These are phyloP conservation scores for Leccinum subrobustum DNA, from an alignment of 1,284 basidiomycete species.

Conservation along the genomic window DNA sequence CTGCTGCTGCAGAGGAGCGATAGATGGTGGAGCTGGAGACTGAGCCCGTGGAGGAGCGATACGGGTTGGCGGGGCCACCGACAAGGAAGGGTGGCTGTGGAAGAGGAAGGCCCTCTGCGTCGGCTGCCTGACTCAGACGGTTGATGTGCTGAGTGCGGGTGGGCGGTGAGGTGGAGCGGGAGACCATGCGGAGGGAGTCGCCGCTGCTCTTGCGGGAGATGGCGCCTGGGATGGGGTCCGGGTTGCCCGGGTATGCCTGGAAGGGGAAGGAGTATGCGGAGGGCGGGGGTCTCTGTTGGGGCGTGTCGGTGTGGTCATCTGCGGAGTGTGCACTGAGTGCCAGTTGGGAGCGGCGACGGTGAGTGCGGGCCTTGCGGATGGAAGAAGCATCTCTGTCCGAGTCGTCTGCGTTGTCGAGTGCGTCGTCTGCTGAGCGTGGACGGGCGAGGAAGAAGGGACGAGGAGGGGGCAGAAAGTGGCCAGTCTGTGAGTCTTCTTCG, in stretches of 20 bases:
- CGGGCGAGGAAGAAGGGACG: conserved; percentile 29
- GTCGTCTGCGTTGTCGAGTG: conserved; percentile 26
- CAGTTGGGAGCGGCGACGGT: conserved; percentile 31
- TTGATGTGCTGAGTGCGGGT: conserved; percentile 12
- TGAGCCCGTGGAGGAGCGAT: conserved; percentile 31
- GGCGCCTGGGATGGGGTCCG: conserved; percentile 51
- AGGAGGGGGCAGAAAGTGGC: conserved; percentile 14
- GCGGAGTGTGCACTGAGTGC: conserved; percentile 17
- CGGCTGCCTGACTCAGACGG: conserved; percentile 27
- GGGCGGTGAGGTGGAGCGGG: conserved; percentile 15
- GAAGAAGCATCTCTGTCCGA: conserved; percentile 25
- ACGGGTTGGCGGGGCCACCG: conserved; percentile 37
- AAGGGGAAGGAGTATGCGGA: conserved; percentile 53
- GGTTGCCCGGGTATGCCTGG: conserved; percentile 61
- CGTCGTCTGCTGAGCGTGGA: conserved; percentile 19
- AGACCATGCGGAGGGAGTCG: conserved; percentile 35
- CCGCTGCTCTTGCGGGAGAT: conserved; percentile 33
- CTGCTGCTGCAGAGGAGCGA: conserved; percentile 29
- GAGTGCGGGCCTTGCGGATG: conserved; percentile 21
- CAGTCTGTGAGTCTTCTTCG: conserved; percentile 29
- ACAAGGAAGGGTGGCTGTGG: conserved; percentile 58
- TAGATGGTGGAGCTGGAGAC: conserved; percentile 26
- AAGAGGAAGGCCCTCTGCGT: conserved; percentile 28
- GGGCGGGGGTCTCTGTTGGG: conserved; percentile 37
- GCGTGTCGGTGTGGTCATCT: conserved; percentile 3